Percentiles rank a stretch among this genome's conserved stretches.
These are phyloP conservation scores for Metarhizium album DNA, from an alignment of 2,329 filamentous ascomycete genomes.

Conservation along the genomic window DNA sequence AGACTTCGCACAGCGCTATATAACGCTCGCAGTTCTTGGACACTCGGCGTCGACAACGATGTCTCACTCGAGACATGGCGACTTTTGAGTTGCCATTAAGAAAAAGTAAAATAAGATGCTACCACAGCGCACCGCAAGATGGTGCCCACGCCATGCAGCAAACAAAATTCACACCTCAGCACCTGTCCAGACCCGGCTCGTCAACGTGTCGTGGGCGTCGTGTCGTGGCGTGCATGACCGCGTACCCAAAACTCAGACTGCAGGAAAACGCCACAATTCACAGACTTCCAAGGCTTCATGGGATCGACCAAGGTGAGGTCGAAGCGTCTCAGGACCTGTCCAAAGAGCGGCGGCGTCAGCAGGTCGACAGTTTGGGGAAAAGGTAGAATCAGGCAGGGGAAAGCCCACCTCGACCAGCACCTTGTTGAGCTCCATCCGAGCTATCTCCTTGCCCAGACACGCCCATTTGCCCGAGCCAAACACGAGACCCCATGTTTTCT, in stretches of 20 bases:
- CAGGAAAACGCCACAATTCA: conserved; percentile 19
- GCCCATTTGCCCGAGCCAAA: conserved; percentile 29
- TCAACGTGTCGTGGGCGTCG: background rate
- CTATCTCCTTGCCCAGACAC: conserved; percentile 28
- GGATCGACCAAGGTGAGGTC: conserved; percentile 21
- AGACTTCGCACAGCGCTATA: no score
- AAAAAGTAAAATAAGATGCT: no score
- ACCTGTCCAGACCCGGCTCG: background rate
- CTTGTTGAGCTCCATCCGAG: conserved; percentile 29
- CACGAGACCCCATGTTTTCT: conserved; percentile 25
- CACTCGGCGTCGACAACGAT: no score
- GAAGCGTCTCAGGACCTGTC: conserved; percentile 21
- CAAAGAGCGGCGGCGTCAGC: background rate
- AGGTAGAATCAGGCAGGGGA: background rate
- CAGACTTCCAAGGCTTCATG: conserved; percentile 19
- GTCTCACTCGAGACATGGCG: no score
- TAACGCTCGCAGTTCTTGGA: no score
- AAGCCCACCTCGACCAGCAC: conserved; percentile 28
- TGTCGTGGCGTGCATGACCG: background rate
- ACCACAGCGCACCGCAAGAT: no score
- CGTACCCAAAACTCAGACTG: conserved; percentile 20
- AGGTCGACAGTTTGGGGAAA: background rate
- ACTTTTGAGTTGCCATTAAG: no score
- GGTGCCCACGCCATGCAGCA: no score
- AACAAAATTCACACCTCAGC: background rate